These are phyloP conservation scores for Aureobasidium sp. DNA, from an alignment of 2,329 filamentous ascomycete species.

Conservation along the genomic window DNA sequence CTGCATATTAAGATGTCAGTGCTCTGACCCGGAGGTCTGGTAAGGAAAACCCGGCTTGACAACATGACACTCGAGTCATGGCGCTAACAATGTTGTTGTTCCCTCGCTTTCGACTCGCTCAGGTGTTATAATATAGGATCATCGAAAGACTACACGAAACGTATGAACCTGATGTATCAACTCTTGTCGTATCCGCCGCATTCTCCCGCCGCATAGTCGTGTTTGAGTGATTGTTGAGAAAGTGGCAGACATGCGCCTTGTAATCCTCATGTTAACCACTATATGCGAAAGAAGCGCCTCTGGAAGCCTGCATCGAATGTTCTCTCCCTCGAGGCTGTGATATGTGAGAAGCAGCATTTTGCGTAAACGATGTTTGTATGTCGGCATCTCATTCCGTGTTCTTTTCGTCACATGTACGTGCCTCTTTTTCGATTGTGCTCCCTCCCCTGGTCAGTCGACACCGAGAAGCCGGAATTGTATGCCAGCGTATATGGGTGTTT, in stretches of 20 bases:
- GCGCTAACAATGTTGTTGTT: neutral
- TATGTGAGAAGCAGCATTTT: neutral
- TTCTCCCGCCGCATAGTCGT: neutral
- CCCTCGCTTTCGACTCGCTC: neutral
- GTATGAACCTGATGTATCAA: neutral
- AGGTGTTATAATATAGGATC: neutral
- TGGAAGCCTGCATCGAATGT: constrained; percentile 10
- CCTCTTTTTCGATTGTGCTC: neutral
- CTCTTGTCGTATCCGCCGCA: neutral
- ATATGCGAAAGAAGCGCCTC: constrained; percentile 2
- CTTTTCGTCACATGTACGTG: neutral
- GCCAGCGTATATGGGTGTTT: neutral
- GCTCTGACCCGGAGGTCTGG: neutral
- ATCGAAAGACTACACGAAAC: neutral
- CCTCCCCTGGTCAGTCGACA: neutral
- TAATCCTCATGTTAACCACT: neutral
- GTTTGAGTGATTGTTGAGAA: neutral
- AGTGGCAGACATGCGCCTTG: too few relatives aligned
- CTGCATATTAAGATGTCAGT: neutral
- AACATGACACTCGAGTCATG: neutral
- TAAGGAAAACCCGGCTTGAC: neutral
- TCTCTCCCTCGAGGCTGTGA: neutral
- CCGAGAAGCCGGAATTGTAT: neutral
- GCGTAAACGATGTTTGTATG: neutral
- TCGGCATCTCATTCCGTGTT: neutral